Evolutionary conservation across 305 asterid genomes (phyloP).

Genomic region (Fraxinus greggii): DNA sequence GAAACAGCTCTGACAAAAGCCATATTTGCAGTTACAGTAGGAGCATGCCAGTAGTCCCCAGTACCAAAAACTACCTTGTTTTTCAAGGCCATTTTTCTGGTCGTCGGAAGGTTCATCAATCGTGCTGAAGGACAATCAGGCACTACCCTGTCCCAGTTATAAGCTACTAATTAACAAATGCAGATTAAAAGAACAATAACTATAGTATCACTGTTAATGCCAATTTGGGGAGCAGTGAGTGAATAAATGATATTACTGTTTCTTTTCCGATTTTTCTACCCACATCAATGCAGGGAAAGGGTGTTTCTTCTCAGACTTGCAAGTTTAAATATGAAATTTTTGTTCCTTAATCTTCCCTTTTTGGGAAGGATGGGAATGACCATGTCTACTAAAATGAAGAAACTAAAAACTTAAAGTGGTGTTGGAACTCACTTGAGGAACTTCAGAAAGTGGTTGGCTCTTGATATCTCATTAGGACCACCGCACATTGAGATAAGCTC

Average conservation of each 20-base stretch:
- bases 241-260: not conserved
- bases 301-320: constrained; percentile 1
- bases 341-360: constrained; percentile 12
- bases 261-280: not conserved
- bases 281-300: not conserved
- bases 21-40: constrained; percentile 88
- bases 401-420: not conserved
- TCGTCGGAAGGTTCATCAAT: constrained; percentile 66
- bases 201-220: constrained; percentile 6
- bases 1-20: constrained; percentile 83
- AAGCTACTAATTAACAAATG: constrained; percentile 15
- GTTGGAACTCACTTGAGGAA: constrained; percentile 61
- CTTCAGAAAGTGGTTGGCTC: constrained; percentile 65
- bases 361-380: not conserved
- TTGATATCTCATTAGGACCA: constrained; percentile 76
- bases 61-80: constrained; percentile 91
- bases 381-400: constrained; percentile 5
- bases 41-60: constrained; percentile 81
- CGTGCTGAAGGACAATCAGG: constrained; percentile 81
- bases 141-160: constrained; percentile 59
- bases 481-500: constrained; percentile 83
- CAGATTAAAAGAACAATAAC: not conserved
- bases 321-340: constrained; percentile 11
- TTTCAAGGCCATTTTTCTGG: constrained; percentile 79
- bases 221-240: not conserved